Conservation (phyloP, 2,329 filamentous ascomycete species). For the Fusarium fujikuroi region DNA sequence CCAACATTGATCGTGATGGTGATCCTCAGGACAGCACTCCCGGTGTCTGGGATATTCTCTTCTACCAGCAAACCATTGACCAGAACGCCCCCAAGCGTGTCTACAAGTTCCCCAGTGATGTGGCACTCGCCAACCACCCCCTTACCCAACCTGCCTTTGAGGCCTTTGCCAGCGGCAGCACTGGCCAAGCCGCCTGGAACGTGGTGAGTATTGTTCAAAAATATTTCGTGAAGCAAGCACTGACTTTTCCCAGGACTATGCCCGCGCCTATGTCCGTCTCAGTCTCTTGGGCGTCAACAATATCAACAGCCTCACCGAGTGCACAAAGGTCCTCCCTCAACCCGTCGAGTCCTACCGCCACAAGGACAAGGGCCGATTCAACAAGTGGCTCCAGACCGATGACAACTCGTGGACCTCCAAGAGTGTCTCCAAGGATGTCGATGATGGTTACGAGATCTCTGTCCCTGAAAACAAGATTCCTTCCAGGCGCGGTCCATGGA, state of each 20-base stretch:
- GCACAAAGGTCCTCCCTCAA: slow-evolving; percentile 62
- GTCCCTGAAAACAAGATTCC: slow-evolving; percentile 40
- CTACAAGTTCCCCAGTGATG: slow-evolving; percentile 56
- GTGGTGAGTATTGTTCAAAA: slow-evolving; percentile 45
- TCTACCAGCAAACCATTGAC: slow-evolving; percentile 56
- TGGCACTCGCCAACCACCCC: slow-evolving; percentile 52
- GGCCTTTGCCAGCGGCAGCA: slow-evolving; percentile 47
- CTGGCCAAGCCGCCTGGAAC: slow-evolving; percentile 55
- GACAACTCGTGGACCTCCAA: slow-evolving; percentile 43
- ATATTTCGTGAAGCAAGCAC: not conserved
- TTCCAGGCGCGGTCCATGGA: slow-evolving; percentile 24
- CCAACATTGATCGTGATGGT: slow-evolving; percentile 53
- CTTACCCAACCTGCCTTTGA: slow-evolving; percentile 52
- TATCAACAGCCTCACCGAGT: slow-evolving; percentile 65
- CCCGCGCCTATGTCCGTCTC: slow-evolving; percentile 63
- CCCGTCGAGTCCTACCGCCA: slow-evolving; percentile 27
- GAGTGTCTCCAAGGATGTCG: slow-evolving; percentile 39
- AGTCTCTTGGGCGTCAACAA: slow-evolving; percentile 66
- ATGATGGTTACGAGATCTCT: slow-evolving; percentile 40
- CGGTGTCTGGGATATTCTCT: slow-evolving; percentile 63
- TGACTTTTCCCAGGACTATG: slow-evolving; percentile 54
- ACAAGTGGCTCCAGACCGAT: slow-evolving; percentile 45
- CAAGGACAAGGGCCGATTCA: slow-evolving; percentile 36
- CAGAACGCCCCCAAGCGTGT: slow-evolving; percentile 49
- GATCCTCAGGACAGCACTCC: slow-evolving; percentile 63